Evolutionary conservation across 192 early-diverging fungal genomes (phyloP).

Genomic region (Haplosporangium gracile): DNA sequence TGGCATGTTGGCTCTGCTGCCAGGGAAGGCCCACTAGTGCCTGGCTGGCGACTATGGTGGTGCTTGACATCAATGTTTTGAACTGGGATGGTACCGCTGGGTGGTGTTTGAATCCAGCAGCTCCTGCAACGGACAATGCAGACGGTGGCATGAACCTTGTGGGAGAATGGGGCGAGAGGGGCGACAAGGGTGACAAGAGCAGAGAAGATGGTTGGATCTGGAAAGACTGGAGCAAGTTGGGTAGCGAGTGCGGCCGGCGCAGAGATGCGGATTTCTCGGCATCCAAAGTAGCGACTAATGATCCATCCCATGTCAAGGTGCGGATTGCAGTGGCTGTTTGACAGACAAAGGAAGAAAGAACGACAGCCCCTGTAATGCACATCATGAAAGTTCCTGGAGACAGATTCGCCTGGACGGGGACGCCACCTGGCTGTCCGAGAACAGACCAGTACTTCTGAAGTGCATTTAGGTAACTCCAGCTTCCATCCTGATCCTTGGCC

Average conservation of each 20-base stretch:
- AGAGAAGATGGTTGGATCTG: neutral
- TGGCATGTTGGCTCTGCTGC: constrained; percentile 43
- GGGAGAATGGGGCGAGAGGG: constrained; percentile 17
- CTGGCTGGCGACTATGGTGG: constrained; percentile 15
- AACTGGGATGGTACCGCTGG: constrained; percentile 27
- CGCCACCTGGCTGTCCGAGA: neutral
- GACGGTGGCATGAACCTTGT: constrained; percentile 12
- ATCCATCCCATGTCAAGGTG: neutral
- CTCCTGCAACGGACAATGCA: neutral
- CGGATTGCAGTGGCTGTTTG: constrained; percentile 28
- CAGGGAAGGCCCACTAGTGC: constrained; percentile 14
- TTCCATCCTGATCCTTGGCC: neutral
- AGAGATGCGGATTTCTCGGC: neutral
- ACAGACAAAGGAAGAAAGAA: constrained; percentile 31
- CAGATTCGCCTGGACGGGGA: constrained; percentile 1
- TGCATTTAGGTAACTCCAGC: neutral
- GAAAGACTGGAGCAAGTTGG: neutral
- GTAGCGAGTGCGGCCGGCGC: neutral
- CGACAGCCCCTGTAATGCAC: constrained; percentile 37
- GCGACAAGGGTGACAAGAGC: neutral
- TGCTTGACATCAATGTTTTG: constrained; percentile 30
- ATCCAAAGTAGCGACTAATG: neutral
- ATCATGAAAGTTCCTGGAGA: constrained; percentile 30
- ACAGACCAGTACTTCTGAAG: constrained; percentile 10
- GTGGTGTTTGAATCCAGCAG: constrained; percentile 1